These are phyloP conservation scores for Apiotrichum montevideense DNA, from an alignment of 1,284 basidiomycete genomes.

Conservation along the genomic window DNA sequence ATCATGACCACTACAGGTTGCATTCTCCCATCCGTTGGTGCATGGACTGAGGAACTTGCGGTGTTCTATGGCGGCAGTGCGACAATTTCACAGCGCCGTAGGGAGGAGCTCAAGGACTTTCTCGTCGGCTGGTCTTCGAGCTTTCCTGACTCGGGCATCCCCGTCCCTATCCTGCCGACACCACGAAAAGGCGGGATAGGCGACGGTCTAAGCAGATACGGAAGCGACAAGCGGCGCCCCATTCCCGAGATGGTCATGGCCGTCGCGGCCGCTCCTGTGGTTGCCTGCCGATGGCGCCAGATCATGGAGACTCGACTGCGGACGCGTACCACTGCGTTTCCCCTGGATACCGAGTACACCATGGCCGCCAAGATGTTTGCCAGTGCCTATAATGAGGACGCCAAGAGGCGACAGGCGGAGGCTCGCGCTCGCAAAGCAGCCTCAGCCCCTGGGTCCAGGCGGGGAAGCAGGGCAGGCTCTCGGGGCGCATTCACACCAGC, in stretches of 20 bases:
- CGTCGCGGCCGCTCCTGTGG: constrained; percentile 15
- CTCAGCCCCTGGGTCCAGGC: background rate
- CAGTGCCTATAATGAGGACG: background rate
- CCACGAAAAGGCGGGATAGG: constrained; percentile 24
- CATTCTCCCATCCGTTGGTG: constrained; percentile 9
- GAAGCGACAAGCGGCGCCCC: constrained; percentile 21
- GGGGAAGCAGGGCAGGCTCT: background rate
- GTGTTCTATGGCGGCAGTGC: constrained; percentile 6
- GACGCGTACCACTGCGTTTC: constrained; percentile 12
- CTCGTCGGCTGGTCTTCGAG: constrained; percentile 21
- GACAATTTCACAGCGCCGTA: background rate
- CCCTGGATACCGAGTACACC: constrained; percentile 20
- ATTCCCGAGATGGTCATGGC: constrained; percentile 29
- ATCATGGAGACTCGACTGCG: constrained; percentile 18
- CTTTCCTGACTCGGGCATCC: constrained; percentile 14
- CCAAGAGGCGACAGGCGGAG: background rate
- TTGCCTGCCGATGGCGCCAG: constrained; percentile 24
- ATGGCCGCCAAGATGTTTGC: constrained; percentile 26
- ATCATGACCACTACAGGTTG: constrained; percentile 11
- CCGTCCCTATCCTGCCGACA: constrained; percentile 14
- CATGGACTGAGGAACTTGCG: constrained; percentile 3
- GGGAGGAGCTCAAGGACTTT: constrained; percentile 14
- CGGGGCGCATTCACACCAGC: too few relatives aligned
- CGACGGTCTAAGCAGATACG: constrained; percentile 17
- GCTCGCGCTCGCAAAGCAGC: background rate